Evolutionary conservation across 202 grass and related monocot species (phyloP).

Genomic region (Carex sylvatica): DNA sequence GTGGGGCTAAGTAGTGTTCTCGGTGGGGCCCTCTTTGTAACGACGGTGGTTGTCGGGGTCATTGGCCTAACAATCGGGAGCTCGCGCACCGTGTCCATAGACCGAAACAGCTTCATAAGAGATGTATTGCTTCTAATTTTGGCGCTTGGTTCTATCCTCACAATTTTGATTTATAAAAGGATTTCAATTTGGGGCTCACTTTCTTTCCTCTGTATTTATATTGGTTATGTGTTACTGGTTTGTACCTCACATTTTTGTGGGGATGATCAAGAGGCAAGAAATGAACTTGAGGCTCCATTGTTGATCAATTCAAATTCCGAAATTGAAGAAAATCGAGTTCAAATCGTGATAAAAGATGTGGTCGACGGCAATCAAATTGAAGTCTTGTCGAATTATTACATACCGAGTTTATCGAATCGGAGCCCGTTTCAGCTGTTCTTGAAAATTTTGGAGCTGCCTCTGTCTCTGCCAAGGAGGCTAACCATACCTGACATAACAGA

Average conservation of each 20-base stretch:
- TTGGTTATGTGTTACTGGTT: conserved; percentile 58
- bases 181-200: conserved; percentile 62
- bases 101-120: conserved; percentile 53
- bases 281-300: conserved; percentile 32
- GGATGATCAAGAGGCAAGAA: neutral
- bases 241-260: conserved; percentile 57
- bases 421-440: conserved; percentile 13
- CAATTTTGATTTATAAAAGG: conserved; percentile 37
- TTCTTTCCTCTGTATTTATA: conserved; percentile 60
- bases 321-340: neutral
- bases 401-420: neutral
- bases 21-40: conserved; percentile 64
- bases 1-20: conserved; percentile 71
- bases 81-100: neutral
- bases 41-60: conserved; percentile 54
- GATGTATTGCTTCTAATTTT: conserved; percentile 65
- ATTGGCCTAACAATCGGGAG: conserved; percentile 41
- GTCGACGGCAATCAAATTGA: neutral
- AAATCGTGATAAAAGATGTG: conserved; percentile 37
- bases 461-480: conserved; percentile 68
- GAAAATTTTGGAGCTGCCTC: conserved; percentile 43
- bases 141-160: conserved; percentile 55
- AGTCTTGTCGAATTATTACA: conserved; percentile 31
- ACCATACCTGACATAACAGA: conserved; percentile 81
- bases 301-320: conserved; percentile 20